These are phyloP conservation scores for Ogataea henricii DNA, from an alignment of 805 yeast species.

Conservation along the genomic window DNA sequence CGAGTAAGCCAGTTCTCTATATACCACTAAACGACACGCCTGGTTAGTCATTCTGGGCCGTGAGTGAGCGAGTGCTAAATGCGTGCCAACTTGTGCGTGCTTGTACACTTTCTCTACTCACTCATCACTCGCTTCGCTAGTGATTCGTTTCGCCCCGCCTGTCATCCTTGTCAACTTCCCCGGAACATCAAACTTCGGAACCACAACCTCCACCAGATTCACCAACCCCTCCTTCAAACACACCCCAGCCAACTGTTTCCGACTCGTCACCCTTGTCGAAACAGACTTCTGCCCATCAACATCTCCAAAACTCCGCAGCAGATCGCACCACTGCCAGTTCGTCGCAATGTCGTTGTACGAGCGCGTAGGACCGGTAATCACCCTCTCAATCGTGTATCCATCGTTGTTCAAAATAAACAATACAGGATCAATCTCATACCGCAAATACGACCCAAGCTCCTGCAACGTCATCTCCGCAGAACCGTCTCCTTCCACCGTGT, in stretches of 20 bases:
- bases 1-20: too few species aligned
- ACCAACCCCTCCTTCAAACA: conserved; percentile 40
- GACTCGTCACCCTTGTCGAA: conserved; percentile 38
- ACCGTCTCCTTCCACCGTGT: conserved; percentile 55
- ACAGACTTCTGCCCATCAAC: conserved; percentile 33
- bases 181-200: conserved; percentile 66
- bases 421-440: conserved; percentile 43
- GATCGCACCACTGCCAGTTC: conserved; percentile 66
- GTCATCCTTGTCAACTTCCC: conserved; percentile 41
- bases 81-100: too few species aligned
- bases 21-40: too few species aligned
- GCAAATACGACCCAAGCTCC: conserved; percentile 46
- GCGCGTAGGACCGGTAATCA: conserved; percentile 50
- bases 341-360: conserved; percentile 51
- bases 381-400: conserved; percentile 55
- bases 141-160: too few species aligned
- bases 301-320: conserved; percentile 71
- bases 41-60: too few species aligned
- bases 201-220: conserved; percentile 58
- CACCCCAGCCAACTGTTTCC: conserved; percentile 39
- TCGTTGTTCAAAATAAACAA: conserved; percentile 50
- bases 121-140: not conserved
- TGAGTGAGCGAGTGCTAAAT: too few species aligned
- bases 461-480: conserved; percentile 58
- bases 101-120: not conserved